Percentiles rank a stretch among this genome's conserved stretches.
These are phyloP conservation scores for Termitomyces sp. DNA, from an alignment of 768 basidiomycete genomes.

Conservation along the genomic window DNA sequence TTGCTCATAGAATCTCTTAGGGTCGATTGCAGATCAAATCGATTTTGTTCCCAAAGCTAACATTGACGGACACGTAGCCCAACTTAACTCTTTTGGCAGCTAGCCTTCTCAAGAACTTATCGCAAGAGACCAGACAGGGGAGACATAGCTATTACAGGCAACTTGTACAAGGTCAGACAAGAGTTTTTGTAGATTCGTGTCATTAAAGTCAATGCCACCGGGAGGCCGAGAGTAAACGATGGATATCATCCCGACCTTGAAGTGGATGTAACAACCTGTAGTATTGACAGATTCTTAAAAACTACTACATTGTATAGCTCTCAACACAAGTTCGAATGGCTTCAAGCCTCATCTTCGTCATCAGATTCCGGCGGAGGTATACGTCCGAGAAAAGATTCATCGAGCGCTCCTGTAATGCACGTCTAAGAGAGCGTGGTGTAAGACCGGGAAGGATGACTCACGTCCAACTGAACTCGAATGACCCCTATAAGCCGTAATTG, in stretches of 20 bases:
- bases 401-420: conserved; percentile 31
- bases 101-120: neutral
- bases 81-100: neutral
- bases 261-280: neutral
- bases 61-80: no score
- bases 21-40: neutral
- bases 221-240: neutral
- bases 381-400: conserved; percentile 34
- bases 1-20: neutral
- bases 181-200: neutral
- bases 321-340: neutral
- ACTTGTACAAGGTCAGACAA: neutral
- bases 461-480: conserved; percentile 34
- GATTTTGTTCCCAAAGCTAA: no score
- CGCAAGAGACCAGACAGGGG: neutral
- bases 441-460: conserved; percentile 17
- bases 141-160: no score
- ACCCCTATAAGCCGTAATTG: conserved; percentile 39
- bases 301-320: neutral
- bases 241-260: neutral
- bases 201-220: neutral
- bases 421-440: neutral
- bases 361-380: conserved; percentile 7
- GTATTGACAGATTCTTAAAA: neutral
- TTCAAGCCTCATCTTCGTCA: neutral